A percentile compares a stretch with the other conserved stretches of the same genome.
These are phyloP conservation scores for Scedosporium apiospermum DNA, from an alignment of 2,329 filamentous ascomycete genomes.

Conservation along the genomic window DNA sequence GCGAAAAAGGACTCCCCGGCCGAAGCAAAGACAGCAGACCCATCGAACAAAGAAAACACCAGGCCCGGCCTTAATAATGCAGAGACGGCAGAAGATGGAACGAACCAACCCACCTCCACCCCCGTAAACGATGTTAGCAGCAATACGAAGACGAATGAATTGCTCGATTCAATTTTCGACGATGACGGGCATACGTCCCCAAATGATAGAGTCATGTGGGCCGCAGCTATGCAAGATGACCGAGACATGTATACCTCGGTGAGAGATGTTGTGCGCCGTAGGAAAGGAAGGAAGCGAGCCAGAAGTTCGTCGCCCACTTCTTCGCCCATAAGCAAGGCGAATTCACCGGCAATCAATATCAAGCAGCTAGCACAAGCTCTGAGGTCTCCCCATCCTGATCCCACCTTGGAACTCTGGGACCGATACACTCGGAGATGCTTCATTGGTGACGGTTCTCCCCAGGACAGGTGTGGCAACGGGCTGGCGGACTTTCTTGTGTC, in stretches of 20 bases:
- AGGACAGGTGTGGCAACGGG: slow-evolving; percentile 43
- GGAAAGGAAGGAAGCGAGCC: slow-evolving; percentile 46
- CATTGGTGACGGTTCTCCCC: slow-evolving; percentile 27
- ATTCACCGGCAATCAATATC: slow-evolving; percentile 42
- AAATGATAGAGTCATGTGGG: slow-evolving; percentile 8
- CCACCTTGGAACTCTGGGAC: slow-evolving; percentile 68
- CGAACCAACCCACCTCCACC: slow-evolving; percentile 1
- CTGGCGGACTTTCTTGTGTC: slow-evolving; percentile 60
- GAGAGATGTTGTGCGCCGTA: slow-evolving; percentile 7
- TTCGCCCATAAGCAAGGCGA: slow-evolving; percentile 46
- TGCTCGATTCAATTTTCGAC: background rate
- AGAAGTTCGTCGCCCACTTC: slow-evolving; percentile 65
- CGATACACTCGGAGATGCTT: slow-evolving; percentile 51
- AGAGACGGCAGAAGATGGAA: background rate
- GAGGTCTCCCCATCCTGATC: slow-evolving; percentile 60
- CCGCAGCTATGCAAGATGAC: slow-evolving; percentile 3
- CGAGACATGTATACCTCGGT: slow-evolving; percentile 9
- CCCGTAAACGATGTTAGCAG: background rate
- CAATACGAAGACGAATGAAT: background rate
- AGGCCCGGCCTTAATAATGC: background rate
- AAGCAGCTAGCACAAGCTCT: slow-evolving; percentile 48
- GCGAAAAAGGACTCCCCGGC: slow-evolving; percentile 8
- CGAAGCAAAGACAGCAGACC: slow-evolving; percentile 10
- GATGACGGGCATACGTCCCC: slow-evolving; percentile 11
- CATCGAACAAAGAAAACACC: slow-evolving; percentile 3